Evolutionary conservation across 2,329 filamentous ascomycete genomes (phyloP).

Genomic region (Thermoascus crustaceus): DNA sequence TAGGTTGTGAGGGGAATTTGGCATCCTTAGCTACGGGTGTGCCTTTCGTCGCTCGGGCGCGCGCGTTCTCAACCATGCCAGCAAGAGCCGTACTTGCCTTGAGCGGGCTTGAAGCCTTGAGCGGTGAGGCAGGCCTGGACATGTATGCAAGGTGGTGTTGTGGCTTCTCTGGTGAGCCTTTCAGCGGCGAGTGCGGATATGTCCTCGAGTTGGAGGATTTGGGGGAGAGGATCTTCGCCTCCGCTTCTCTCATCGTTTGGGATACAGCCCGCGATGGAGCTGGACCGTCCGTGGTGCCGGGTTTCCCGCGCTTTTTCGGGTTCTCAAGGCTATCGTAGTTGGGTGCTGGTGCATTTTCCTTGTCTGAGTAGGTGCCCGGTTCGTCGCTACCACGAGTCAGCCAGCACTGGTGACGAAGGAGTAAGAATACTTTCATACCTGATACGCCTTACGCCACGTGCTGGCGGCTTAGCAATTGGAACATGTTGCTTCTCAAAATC

Average conservation of each 20-base stretch:
- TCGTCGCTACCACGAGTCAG: constrained; percentile 47
- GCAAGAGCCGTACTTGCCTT: constrained; percentile 20
- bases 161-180: constrained; percentile 34
- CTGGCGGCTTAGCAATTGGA: constrained; percentile 19
- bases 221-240: constrained; percentile 63
- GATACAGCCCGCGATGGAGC: constrained; percentile 35
- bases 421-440: constrained; percentile 20
- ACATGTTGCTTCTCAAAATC: constrained; percentile 20
- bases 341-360: constrained; percentile 57
- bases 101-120: constrained; percentile 46
- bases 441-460: constrained; percentile 22
- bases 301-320: constrained; percentile 58
- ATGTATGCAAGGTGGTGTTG: constrained; percentile 48
- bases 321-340: constrained; percentile 49
- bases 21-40: constrained; percentile 21
- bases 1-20: constrained; percentile 20
- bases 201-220: constrained; percentile 73
- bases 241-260: constrained; percentile 38
- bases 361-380: constrained; percentile 54
- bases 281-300: constrained; percentile 28
- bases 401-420: constrained; percentile 13
- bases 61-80: constrained; percentile 14
- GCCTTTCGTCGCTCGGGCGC: constrained; percentile 16
- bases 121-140: constrained; percentile 52
- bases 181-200: constrained; percentile 49